phyloP scores from a whole-genome alignment of 2,329 filamentous ascomycete genomes.

The Monosporascus sp. region DNA sequence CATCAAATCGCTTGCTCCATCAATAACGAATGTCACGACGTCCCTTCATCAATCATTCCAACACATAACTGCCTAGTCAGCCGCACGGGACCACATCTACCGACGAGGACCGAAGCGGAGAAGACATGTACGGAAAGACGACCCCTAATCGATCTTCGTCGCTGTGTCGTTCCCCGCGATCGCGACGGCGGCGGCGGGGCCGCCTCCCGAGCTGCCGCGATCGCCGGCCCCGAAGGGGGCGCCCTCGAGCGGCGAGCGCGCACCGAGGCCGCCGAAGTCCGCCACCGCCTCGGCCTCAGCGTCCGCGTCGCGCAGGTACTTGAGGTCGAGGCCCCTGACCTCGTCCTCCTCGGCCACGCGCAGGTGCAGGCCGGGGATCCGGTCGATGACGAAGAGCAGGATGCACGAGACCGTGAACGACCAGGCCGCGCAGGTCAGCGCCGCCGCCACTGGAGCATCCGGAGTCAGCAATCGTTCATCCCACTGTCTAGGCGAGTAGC shows the following conservation, averaged over 20 bases:
- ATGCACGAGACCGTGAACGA: conserved; percentile 47
- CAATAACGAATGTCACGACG: too few species aligned
- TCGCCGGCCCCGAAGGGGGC: conserved; percentile 1
- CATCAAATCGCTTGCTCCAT: too few species aligned
- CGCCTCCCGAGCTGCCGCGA: background rate
- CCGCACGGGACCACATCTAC: background rate
- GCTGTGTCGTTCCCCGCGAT: background rate
- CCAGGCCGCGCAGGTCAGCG: conserved; percentile 49
- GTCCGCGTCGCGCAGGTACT: conserved; percentile 38
- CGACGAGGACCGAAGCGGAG: too few species aligned
- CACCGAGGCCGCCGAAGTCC: background rate
- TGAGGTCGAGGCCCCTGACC: conserved; percentile 44
- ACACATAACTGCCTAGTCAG: background rate
- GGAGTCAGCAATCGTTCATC: too few species aligned
- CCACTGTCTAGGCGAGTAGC: too few species aligned
- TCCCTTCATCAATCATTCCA: too few species aligned
- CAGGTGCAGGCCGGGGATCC: conserved; percentile 51
- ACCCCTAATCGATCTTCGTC: background rate
- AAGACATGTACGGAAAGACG: background rate
- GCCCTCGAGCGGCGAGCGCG: background rate
- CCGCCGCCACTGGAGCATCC: conserved; percentile 37
- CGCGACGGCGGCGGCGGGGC: background rate
- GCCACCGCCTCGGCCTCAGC: background rate
- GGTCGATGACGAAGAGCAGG: conserved; percentile 50
- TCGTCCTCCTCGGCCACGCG: conserved; percentile 51